Evolutionary conservation across 495 filamentous ascomycete species (phyloP).

Genomic region (Rhypophila decipiens): DNA sequence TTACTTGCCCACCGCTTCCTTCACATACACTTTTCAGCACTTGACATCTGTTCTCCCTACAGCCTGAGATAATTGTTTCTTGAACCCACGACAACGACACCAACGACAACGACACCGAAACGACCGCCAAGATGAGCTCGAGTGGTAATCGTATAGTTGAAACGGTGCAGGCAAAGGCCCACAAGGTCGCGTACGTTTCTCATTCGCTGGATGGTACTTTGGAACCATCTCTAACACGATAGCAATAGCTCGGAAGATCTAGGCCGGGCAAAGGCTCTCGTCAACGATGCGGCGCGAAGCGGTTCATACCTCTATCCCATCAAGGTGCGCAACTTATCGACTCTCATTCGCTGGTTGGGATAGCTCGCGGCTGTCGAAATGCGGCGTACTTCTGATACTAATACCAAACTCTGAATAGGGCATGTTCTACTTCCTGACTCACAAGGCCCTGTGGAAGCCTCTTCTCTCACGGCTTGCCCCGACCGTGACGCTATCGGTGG

Average conservation of each 20-base stretch:
- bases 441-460: constrained; percentile 60
- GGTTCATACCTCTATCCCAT: constrained; percentile 81
- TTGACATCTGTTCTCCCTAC: too few species aligned
- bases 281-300: constrained; percentile 60
- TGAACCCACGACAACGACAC: neutral
- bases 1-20: too few species aligned
- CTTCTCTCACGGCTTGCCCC: constrained; percentile 62
- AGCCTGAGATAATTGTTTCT: neutral
- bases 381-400: neutral
- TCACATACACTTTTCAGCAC: too few species aligned
- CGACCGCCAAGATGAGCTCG: too few species aligned
- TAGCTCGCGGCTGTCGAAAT: neutral
- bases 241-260: constrained; percentile 49
- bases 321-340: constrained; percentile 45
- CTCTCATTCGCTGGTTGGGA: neutral
- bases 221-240: constrained; percentile 2
- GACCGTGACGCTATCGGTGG: constrained; percentile 60
- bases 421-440: constrained; percentile 68
- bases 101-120: constrained; percentile 1
- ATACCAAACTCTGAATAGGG: constrained; percentile 44
- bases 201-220: neutral
- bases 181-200: constrained; percentile 43
- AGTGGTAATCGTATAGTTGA: too few species aligned
- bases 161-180: constrained; percentile 35
- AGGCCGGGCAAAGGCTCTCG: constrained; percentile 44